phyloP scores from a whole-genome alignment of 805 yeast genomes.

The Yamadazyma phyllophila region DNA sequence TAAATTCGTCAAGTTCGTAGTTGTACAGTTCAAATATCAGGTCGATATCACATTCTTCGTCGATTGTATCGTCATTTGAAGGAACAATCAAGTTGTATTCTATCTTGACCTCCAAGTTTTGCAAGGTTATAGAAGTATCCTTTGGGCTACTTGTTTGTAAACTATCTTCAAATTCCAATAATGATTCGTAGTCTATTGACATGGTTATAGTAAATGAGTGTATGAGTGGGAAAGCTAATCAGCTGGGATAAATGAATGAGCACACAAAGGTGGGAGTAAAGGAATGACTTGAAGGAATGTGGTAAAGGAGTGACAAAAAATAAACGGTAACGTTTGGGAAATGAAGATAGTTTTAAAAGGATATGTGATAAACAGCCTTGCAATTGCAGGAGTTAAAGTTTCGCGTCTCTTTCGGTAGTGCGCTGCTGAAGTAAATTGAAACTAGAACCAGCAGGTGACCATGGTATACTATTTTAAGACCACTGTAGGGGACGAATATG shows the following conservation, averaged over 20 bases:
- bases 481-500: constrained; percentile 18
- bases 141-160: constrained; percentile 18
- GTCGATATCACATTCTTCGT: constrained; percentile 8
- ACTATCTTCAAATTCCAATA: constrained; percentile 37
- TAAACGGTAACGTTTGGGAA: too few relatives aligned
- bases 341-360: background rate
- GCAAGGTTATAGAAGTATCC: constrained; percentile 19
- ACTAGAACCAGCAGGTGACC: background rate
- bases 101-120: constrained; percentile 26
- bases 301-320: too few relatives aligned
- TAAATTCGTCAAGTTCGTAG: constrained; percentile 28
- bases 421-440: background rate
- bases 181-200: constrained; percentile 23
- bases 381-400: background rate
- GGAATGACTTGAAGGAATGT: background rate
- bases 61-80: constrained; percentile 5
- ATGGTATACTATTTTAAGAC: constrained; percentile 35
- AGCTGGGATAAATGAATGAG: background rate
- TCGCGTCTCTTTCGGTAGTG: constrained; percentile 3
- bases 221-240: background rate
- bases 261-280: background rate
- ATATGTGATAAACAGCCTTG: background rate
- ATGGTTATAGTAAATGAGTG: background rate
- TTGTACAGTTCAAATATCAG: constrained; percentile 19
- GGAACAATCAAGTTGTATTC: constrained; percentile 20